phyloP scores from a whole-genome alignment of 2,329 filamentous ascomycete species.

The Botrytis aclada region DNA sequence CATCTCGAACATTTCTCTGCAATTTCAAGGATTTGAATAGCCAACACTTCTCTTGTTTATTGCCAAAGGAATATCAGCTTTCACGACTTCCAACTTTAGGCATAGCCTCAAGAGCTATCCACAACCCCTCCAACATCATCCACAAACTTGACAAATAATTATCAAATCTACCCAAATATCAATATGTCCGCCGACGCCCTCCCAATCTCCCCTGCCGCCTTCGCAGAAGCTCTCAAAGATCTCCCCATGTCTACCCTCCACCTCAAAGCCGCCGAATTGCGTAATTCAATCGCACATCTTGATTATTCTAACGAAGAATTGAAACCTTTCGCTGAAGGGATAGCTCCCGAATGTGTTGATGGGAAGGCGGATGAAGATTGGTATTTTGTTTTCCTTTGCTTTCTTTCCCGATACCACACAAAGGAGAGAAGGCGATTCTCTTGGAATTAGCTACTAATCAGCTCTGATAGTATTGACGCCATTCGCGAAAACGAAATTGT shows the following conservation, averaged over 20 bases:
- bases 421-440: constrained; percentile 70
- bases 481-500: constrained; percentile 70
- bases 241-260: constrained; percentile 63
- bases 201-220: constrained; percentile 61
- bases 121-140: not conserved
- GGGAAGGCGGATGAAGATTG: constrained; percentile 63
- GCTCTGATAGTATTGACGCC: constrained; percentile 62
- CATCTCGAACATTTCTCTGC: not conserved
- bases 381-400: not conserved
- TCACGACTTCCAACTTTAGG: not conserved
- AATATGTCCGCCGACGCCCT: constrained; percentile 59
- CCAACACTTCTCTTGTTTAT: not conserved
- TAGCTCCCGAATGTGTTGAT: constrained; percentile 23
- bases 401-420: constrained; percentile 35
- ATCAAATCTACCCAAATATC: not conserved
- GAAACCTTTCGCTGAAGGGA: constrained; percentile 58
- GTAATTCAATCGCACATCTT: constrained; percentile 71
- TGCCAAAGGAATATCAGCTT: not conserved
- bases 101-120: not conserved
- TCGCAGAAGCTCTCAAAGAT: constrained; percentile 64
- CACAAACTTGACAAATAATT: not conserved
- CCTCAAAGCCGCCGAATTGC: constrained; percentile 72
- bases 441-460: constrained; percentile 65
- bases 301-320: constrained; percentile 72
- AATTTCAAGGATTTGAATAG: not conserved